Evolutionary conservation across 1,139 yeast genomes (phyloP), one percentile per base, ranked within the genome.

Genomic region (Meyerozyma carpophila): DNA sequence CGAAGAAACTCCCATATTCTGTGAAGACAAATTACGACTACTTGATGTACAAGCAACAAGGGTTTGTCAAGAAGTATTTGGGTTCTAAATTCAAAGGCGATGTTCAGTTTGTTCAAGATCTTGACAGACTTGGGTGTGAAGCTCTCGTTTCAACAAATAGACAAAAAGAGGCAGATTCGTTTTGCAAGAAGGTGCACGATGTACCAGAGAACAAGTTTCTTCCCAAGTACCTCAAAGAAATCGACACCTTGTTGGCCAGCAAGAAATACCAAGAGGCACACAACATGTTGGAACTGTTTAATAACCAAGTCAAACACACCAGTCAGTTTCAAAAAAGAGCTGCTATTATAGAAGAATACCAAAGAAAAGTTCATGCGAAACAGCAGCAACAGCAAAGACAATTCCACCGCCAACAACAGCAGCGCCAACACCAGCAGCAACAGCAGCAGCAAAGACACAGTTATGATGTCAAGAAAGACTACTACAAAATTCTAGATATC

Each of bases 401-500:
- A 26, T 74, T 72, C 32, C 74, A 66, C 29, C 80, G 77, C 47
- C 78, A 77, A 44, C 76, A 72, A 34, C 73, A 68, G 24, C 74
- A 68, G 28, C 63, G 59, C 28, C 63, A 59, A 16, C 62, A 57
- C 26, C 75, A 70, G 24, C 73, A 70, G 27, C 70, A 59, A 32
- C 71, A 64, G 32, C 73, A 64, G 43, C 66, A 57, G 20, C 63
- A 56, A 32, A 71, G 68, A 21, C 60, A 56, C 32, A 57, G 55
- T 3, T 44, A 56, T 18, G 67, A 73, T 32, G 80, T 82, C 20
- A 72, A 77, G 46, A 79, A 78, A 47, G 96, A 93, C 61, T 88
- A 88, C 58, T 93, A 93, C 63, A 88, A 87, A 57, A 73, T 87
- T 3, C 68, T 93, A 11, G 95, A 82, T 21, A 75, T 91, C 8